phyloP scores from a whole-genome alignment of 1,284 basidiomycete species.

The Marasmius sp. region DNA sequence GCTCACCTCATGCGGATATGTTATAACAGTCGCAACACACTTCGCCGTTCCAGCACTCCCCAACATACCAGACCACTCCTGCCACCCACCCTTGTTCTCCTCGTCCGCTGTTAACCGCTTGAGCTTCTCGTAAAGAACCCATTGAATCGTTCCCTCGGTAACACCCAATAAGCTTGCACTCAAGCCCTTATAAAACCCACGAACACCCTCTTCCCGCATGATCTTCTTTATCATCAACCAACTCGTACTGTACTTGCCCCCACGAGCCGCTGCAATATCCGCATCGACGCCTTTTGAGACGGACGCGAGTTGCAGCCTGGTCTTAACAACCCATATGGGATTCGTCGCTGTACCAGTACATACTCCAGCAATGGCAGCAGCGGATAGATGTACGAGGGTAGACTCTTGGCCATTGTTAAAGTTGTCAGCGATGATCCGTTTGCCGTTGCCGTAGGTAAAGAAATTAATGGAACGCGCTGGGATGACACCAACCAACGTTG shows the following conservation, averaged over 20 bases:
- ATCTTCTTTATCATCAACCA: slow-evolving; percentile 72
- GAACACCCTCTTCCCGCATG: slow-evolving; percentile 77
- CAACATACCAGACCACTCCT: slow-evolving; percentile 80
- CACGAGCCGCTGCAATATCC: slow-evolving; percentile 20
- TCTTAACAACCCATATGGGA: slow-evolving; percentile 99
- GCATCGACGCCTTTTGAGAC: slow-evolving; percentile 19
- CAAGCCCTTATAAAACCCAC: slow-evolving; percentile 93
- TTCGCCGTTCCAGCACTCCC: slow-evolving; percentile 94
- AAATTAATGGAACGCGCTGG: slow-evolving; percentile 98
- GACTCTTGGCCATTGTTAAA: slow-evolving; percentile 88
- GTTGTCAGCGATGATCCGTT: slow-evolving; percentile 81
- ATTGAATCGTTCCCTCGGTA: slow-evolving; percentile 96
- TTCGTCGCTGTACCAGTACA: slow-evolving; percentile 91
- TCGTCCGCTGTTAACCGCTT: slow-evolving; percentile 62
- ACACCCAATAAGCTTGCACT: slow-evolving; percentile 96
- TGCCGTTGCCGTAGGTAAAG: slow-evolving; percentile 97
- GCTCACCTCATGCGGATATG: slow-evolving; percentile 92
- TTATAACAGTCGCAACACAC: slow-evolving; percentile 89
- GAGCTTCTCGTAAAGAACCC: slow-evolving; percentile 92
- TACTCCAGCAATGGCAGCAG: slow-evolving; percentile 86
- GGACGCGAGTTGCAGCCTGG: slow-evolving; percentile 78
- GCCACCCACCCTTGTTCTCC: slow-evolving; percentile 53
- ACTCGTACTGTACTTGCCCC: slow-evolving; percentile 28
- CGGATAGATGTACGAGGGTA: slow-evolving; percentile 80
- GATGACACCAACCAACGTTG: slow-evolving; percentile 92